A percentile compares a stretch with the other conserved stretches of the same genome.
phyloP scores from a whole-genome alignment of 2,329 filamentous ascomycete genomes.

The Phaeosphaeriaceae sp. region DNA sequence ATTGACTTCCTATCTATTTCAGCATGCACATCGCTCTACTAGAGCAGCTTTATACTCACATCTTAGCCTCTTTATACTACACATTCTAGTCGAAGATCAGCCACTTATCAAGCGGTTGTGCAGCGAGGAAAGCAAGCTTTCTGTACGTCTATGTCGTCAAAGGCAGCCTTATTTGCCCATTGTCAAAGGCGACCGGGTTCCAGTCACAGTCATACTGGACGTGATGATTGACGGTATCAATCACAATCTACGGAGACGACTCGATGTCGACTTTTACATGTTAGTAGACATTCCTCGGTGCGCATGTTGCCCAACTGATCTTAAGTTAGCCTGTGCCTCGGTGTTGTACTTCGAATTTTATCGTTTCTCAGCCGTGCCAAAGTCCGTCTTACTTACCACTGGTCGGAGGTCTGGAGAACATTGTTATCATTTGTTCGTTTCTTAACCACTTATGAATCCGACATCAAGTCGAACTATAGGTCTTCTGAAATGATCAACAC shows the following conservation, averaged over 20 bases:
- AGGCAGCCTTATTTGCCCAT: constrained; percentile 83
- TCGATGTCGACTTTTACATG: constrained; percentile 86
- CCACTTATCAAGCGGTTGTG: constrained; percentile 83
- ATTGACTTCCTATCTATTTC: constrained; percentile 87
- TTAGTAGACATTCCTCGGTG: constrained; percentile 28
- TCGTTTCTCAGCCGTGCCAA: constrained; percentile 83
- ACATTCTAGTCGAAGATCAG: constrained; percentile 85
- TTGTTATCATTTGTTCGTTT: constrained; percentile 89
- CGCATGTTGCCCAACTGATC: not conserved
- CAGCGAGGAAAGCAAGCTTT: constrained; percentile 74
- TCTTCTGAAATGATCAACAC: constrained; percentile 77
- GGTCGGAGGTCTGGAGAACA: constrained; percentile 92
- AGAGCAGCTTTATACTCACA: constrained; percentile 84
- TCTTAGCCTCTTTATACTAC: constrained; percentile 82
- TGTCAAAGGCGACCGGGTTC: constrained; percentile 72
- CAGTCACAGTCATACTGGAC: constrained; percentile 80
- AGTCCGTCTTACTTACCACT: constrained; percentile 85
- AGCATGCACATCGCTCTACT: constrained; percentile 85
- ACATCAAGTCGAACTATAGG: constrained; percentile 72
- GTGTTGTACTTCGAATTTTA: constrained; percentile 80
- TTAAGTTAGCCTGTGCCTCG: constrained; percentile 69
- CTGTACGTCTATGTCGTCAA: constrained; percentile 87
- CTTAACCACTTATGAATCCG: constrained; percentile 81
- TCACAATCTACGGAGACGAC: constrained; percentile 84
- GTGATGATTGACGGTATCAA: constrained; percentile 89